A percentile compares a stretch with the other conserved stretches of the same genome.
These are phyloP conservation scores for Pichia scutulata DNA, from an alignment of 805 yeast species.

Conservation along the genomic window DNA sequence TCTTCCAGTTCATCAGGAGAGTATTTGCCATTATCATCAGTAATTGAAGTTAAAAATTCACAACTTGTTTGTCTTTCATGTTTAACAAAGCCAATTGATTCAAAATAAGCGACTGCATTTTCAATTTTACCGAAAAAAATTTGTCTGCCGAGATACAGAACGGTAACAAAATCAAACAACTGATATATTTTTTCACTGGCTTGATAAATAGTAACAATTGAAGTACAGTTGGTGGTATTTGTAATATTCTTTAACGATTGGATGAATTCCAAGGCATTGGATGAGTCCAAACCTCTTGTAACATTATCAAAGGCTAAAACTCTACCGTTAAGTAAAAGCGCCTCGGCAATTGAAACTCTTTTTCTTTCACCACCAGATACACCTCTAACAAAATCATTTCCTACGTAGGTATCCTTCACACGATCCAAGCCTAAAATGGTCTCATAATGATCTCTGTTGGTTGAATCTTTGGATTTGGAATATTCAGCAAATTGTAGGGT, in stretches of 20 bases:
- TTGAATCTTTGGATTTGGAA: slow-evolving; percentile 42
- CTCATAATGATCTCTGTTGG: slow-evolving; percentile 38
- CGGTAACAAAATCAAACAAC: slow-evolving; percentile 53
- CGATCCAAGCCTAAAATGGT: slow-evolving; percentile 53
- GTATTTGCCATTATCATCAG: slow-evolving; percentile 47
- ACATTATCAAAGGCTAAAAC: slow-evolving; percentile 63
- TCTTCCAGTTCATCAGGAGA: slow-evolving; percentile 41
- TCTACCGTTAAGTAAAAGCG: slow-evolving; percentile 43
- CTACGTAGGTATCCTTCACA: slow-evolving; percentile 55
- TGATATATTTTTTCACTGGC: slow-evolving; percentile 59
- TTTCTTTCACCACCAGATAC: slow-evolving; percentile 70
- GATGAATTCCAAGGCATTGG: slow-evolving; percentile 60
- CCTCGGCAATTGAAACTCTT: slow-evolving; percentile 65
- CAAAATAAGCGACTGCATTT: slow-evolving; percentile 47
- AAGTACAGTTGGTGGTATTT: slow-evolving; percentile 44
- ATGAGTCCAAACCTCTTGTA: slow-evolving; percentile 66
- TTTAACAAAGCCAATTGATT: slow-evolving; percentile 56
- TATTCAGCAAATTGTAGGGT: slow-evolving; percentile 47
- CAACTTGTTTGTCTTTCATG: slow-evolving; percentile 61
- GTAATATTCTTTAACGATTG: slow-evolving; percentile 54
- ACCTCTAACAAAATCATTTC: slow-evolving; percentile 63
- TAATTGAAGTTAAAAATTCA: slow-evolving; percentile 58
- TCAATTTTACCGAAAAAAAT: slow-evolving; percentile 50
- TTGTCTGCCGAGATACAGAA: slow-evolving; percentile 56
- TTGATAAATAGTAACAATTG: slow-evolving; percentile 60